phyloP scores from a whole-genome alignment of 2,329 filamentous ascomycete genomes.

The Xylariaceae sp. region DNA sequence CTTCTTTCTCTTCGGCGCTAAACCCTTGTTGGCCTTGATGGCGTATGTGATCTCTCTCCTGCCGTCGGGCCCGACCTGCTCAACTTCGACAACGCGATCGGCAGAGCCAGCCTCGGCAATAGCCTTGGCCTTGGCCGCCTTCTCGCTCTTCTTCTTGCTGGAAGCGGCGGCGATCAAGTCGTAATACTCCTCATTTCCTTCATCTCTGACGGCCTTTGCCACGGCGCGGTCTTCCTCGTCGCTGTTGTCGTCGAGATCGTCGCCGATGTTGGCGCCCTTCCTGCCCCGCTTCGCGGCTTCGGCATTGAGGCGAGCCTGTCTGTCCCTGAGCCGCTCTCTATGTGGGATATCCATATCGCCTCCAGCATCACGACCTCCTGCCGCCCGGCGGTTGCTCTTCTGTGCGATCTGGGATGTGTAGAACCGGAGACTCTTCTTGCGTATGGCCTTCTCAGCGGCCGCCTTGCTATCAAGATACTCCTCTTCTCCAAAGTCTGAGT shows the following conservation, averaged over 20 bases:
- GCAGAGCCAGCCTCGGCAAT: constrained; percentile 57
- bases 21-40: constrained; percentile 96
- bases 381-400: constrained; percentile 80
- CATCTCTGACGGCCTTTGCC: constrained; percentile 45
- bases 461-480: constrained; percentile 70
- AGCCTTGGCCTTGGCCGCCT: constrained; percentile 52
- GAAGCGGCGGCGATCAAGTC: constrained; percentile 71
- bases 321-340: constrained; percentile 79
- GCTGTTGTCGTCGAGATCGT: constrained; percentile 62
- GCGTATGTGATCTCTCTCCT: constrained; percentile 89
- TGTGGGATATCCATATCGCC: constrained; percentile 82
- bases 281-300: constrained; percentile 81
- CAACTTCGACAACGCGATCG: constrained; percentile 58
- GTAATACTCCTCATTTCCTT: constrained; percentile 77
- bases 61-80: constrained; percentile 71
- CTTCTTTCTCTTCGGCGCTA: constrained; percentile 86
- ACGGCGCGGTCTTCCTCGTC: constrained; percentile 59
- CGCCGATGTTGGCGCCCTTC: constrained; percentile 55
- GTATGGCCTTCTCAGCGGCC: constrained; percentile 78
- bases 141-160: constrained; percentile 69
- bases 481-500: constrained; percentile 93
- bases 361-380: constrained; percentile 66
- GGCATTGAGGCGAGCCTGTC: constrained; percentile 79
- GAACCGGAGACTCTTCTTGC: constrained; percentile 90
- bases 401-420: constrained; percentile 97